Base-by-base conservation (phyloP, 2,329 filamentous ascomycete species). In the Lachnellula suecica region DNA sequence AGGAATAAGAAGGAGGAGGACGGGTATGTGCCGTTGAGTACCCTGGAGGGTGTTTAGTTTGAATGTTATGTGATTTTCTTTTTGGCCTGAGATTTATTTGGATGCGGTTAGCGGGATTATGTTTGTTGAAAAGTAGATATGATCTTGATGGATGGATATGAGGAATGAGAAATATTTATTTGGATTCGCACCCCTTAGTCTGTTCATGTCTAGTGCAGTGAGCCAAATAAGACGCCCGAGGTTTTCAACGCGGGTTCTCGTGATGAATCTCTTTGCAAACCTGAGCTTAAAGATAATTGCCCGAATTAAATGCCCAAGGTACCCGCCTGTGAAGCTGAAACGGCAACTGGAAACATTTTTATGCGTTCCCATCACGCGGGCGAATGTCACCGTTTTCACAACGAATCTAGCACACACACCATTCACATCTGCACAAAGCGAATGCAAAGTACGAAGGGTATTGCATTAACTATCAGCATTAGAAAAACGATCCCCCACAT, bases 11-110 rank as follows among this genome's bases (percentile, higher is more conserved):
- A 71, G 58, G 72, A 74, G 53, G 77, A 79, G 23, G 79, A 76
- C 44, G 81, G 81, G 4, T 86, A 86, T 61, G 79, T 85, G 42
- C 80, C 81, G 48, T 66, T 86, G 57, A 72, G 52, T 52, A 65
- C 53, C 17, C 52, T 68, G 10, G 66, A 68, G 41, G 50, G 51
- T 38, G 56, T 60, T 10, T 60, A 55, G 43, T 9, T 31, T 31
- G 27, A 31, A 31, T 7, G 7, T 31, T 13, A 8, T 31, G 7
- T 31, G 27, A 31, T 7, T 31, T 31, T 13, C 27, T 31, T 31
- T 31, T 31, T 13, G 7, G 27, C 27, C 8, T 31, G 27, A 31
- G 27, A 31, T 31, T 31, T 31, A 13, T 17, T 37, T 37, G 29
- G 29, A 31, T 31, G 29, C 29, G 29, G 29, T 31, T 31, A 31